phyloP scores from a whole-genome alignment of 345 rosid genomes.

The Bruguiera sexangula region DNA sequence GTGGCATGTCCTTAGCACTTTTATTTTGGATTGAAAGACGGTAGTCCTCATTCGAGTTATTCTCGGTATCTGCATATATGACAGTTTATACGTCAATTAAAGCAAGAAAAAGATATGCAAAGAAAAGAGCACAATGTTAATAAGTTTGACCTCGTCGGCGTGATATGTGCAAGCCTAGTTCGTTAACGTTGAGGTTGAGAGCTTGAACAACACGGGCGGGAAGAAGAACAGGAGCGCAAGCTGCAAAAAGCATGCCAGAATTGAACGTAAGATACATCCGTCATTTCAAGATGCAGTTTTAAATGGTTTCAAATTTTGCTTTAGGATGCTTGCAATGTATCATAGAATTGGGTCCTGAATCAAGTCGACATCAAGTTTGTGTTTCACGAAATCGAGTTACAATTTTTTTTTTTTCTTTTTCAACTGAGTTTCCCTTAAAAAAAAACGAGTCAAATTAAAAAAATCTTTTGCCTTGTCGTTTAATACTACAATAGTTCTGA shows the following conservation, averaged over 20 bases:
- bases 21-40: slow-evolving; percentile 19
- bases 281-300: no score
- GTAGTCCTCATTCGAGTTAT: slow-evolving; percentile 25
- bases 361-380: no score
- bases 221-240: slow-evolving; percentile 42
- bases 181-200: slow-evolving; percentile 40
- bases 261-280: no score
- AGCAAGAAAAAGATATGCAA: background rate
- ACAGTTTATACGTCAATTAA: background rate
- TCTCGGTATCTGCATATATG: slow-evolving; percentile 14
- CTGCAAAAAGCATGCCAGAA: slow-evolving; percentile 17
- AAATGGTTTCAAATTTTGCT: no score
- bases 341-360: no score
- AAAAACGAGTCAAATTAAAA: no score
- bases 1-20: slow-evolving; percentile 14
- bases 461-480: no score
- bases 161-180: slow-evolving; percentile 31
- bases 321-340: no score
- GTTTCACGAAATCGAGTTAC: no score
- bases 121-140: background rate
- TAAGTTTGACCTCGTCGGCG: slow-evolving; percentile 26
- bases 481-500: no score
- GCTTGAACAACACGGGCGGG: slow-evolving; percentile 48
- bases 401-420: no score
- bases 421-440: no score